Evolutionary conservation across 768 basidiomycete species (phyloP), one percentile per base, ranked within the genome.

Genomic region (Coprinellus micaceus): DNA sequence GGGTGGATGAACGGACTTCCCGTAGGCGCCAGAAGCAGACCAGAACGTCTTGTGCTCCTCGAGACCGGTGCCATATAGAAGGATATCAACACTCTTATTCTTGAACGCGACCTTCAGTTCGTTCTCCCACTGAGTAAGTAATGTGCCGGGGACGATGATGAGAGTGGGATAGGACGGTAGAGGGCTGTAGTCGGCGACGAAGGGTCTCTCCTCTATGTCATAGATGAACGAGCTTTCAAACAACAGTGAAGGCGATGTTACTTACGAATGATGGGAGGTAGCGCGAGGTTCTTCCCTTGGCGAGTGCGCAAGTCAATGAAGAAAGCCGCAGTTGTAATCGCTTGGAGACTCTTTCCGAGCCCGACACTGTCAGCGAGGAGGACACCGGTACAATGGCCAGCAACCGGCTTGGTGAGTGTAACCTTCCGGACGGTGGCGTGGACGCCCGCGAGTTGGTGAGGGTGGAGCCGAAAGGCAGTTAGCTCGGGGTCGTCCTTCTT

Each of bases 341-440:
- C 43, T 28, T 66, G 66, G 5, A 63, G 57, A 0, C 71, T 73
- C 48, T 74, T 74, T 0, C 71, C 69, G 0, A 72, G 61, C 0
- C 73, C 69, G 4, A 74, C 71, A 13, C 63, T 63, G 36, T 67
- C 66, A 5, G 61, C 60, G 28, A 66, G 45, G 5, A 67, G 60
- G 0, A 64, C 51, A 4, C 66, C 64, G 9, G 37, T 5, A 15
- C 25, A 12, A 29, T 58, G 41, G 24, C 29, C 3, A 1, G 53
- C 13, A 6, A 40, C 22, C 11, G 47, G 19, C 1, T 53, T n/a
- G 1, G 29, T 4, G 10, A 53, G 33, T 50, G 65, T 61, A 19
- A 53, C 13, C 12, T 57, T 62, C 2, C 62, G 57, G 19, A 60
- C 10, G 19, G 59, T 62, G 24, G 56, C 45, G 22, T 61, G 60